These are phyloP conservation scores for Aurifilum marmelostoma DNA, from an alignment of 2,329 filamentous ascomycete genomes.

Conservation along the genomic window DNA sequence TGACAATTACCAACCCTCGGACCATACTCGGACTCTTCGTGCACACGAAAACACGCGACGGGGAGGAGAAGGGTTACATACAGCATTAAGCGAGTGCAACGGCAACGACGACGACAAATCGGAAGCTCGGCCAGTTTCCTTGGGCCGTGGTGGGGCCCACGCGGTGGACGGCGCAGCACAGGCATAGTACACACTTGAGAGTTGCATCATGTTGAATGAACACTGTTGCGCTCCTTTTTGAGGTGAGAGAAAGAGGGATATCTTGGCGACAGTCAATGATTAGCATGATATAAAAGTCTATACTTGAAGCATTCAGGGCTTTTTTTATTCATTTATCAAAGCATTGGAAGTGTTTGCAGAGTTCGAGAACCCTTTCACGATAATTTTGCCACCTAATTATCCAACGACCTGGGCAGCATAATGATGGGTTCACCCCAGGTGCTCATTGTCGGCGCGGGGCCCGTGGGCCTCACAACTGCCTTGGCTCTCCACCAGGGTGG, in stretches of 20 bases:
- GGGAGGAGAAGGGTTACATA: too few relatives aligned
- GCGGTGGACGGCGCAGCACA: not conserved
- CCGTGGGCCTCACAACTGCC: slow-evolving; percentile 23
- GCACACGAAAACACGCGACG: too few relatives aligned
- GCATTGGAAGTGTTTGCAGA: not conserved
- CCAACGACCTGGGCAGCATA: too few relatives aligned
- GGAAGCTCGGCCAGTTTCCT: not conserved
- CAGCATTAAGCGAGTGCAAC: not conserved
- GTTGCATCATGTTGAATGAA: too few relatives aligned
- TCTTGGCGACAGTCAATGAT: too few relatives aligned
- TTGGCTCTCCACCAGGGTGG: slow-evolving; percentile 22
- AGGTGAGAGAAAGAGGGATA: too few relatives aligned
- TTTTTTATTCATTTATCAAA: too few relatives aligned
- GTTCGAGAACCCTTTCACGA: not conserved
- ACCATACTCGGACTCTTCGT: not conserved
- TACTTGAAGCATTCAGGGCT: too few relatives aligned
- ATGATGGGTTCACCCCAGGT: slow-evolving; percentile 9
- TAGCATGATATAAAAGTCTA: too few relatives aligned
- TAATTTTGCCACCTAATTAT: not conserved
- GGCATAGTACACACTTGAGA: too few relatives aligned
- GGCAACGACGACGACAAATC: not conserved
- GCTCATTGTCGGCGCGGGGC: slow-evolving; percentile 27
- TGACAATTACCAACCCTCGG: not conserved
- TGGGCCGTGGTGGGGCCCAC: not conserved
- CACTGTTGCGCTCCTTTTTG: too few relatives aligned